Evolutionary conservation across 2,329 filamentous ascomycete species (phyloP), one percentile per base, ranked within the genome.

Genomic region (Alternaria panax): DNA sequence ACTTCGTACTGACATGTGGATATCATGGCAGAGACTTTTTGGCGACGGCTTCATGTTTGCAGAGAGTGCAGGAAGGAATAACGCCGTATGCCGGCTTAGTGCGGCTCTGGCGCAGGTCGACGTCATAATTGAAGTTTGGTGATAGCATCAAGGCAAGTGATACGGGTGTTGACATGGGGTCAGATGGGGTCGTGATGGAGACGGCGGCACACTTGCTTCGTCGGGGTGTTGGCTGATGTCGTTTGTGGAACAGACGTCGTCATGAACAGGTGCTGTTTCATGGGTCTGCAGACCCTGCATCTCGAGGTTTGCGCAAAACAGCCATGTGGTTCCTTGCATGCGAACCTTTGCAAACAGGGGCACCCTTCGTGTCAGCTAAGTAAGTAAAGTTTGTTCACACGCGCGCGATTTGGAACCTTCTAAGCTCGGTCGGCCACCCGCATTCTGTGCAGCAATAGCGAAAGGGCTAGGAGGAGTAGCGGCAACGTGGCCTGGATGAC

Each of bases 141-240:
- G 45, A 36, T 48, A n/a, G 30, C 28, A 18, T 48, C 2, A 8
- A 48, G 45, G 28, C 14, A 48, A 48, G 45, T 48, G 45, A 48
- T 48, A 48, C 45, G 45, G 28, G 45, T 30, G 30, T 22, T 24
- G 45, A 32, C 30, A 47, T 47, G 45, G 51, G 51, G 34, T 46
- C 7, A 32, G 20, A 47, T 47, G 45, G 51, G 42, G 34, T 40
- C 6, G 41, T 14, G 40, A 43, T 41, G 24, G 48, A 20, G 50
- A 28, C 22, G 20, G 50, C 56, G 56, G 56, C 51, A 58, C 32
- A 58, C 51, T 48, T 58, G 51, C 56, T 54, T 18, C 32, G 56
- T 41, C 24, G 34, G 51, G n/a, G 11, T 12, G 36, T 40, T 40
- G 36, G 18, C 36, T 40, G 18, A 22, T 32, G 27, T 47, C 30